These are phyloP conservation scores for Calonectria honghensis DNA, from an alignment of 2,329 filamentous ascomycete genomes.

Conservation along the genomic window DNA sequence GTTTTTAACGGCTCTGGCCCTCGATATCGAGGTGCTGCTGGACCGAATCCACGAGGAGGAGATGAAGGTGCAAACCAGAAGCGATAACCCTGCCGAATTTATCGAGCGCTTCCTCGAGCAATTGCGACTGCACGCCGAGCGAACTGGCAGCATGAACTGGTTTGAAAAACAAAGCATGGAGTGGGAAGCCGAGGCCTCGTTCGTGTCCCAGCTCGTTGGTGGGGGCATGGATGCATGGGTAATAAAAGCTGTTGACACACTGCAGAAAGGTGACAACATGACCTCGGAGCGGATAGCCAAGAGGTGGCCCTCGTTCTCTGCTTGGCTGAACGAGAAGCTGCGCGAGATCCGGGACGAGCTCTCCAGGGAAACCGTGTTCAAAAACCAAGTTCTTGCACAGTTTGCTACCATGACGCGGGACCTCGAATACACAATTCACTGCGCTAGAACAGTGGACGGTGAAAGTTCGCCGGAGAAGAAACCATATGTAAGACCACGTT, in stretches of 20 bases:
- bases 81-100: slow-evolving; percentile 14
- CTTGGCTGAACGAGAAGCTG: slow-evolving; percentile 19
- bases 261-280: slow-evolving; percentile 29
- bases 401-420: slow-evolving; percentile 23
- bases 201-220: slow-evolving; percentile 22
- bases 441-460: slow-evolving; percentile 15
- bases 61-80: slow-evolving; percentile 10
- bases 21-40: slow-evolving; percentile 16
- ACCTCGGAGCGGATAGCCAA: slow-evolving; percentile 10
- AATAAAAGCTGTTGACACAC: slow-evolving; percentile 7
- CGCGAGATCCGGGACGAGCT: slow-evolving; percentile 16
- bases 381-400: slow-evolving; percentile 22
- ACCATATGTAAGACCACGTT: slow-evolving; percentile 5
- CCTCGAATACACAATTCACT: slow-evolving; percentile 14
- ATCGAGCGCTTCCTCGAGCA: slow-evolving; percentile 28
- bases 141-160: slow-evolving; percentile 11
- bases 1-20: slow-evolving; percentile 13
- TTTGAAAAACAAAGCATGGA: slow-evolving; percentile 29
- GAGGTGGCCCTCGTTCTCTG: slow-evolving; percentile 19
- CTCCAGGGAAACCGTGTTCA: slow-evolving; percentile 20
- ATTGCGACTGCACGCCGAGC: slow-evolving; percentile 2
- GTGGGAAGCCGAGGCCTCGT: slow-evolving; percentile 30
- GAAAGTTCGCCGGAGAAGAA: slow-evolving; percentile 15
- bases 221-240: slow-evolving; percentile 23
- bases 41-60: slow-evolving; percentile 24